These are phyloP conservation scores for Saccharomycopsis babjevae DNA, from an alignment of 805 yeast genomes.

Conservation along the genomic window DNA sequence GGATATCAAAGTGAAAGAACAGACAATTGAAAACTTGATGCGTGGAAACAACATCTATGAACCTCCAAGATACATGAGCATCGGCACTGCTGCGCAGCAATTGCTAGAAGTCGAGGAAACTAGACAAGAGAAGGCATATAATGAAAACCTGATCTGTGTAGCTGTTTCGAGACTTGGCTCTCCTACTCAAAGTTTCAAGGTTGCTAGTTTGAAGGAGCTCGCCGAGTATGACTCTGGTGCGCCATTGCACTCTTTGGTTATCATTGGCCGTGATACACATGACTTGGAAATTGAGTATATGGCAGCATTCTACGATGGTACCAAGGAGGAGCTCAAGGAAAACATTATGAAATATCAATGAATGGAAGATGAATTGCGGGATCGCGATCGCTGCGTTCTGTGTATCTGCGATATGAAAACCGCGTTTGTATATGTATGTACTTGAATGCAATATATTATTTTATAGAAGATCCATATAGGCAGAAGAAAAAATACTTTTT, in stretches of 20 bases:
- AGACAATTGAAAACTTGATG: slow-evolving; percentile 87
- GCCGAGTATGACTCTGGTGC: slow-evolving; percentile 84
- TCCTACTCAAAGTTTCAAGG: slow-evolving; percentile 69
- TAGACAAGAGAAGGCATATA: slow-evolving; percentile 69
- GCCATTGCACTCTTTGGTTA: slow-evolving; percentile 85
- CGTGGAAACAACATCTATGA: slow-evolving; percentile 87
- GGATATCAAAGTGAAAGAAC: slow-evolving; percentile 95
- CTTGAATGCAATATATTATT: no score
- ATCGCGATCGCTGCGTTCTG: no score
- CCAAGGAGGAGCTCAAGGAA: slow-evolving; percentile 32
- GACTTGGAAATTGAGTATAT: slow-evolving; percentile 85
- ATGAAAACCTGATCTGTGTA: slow-evolving; percentile 83
- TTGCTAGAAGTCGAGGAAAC: slow-evolving; percentile 77
- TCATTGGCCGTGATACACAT: slow-evolving; percentile 89
- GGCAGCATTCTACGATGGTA: slow-evolving; percentile 60
- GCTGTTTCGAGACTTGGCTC: slow-evolving; percentile 90
- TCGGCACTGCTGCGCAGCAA: slow-evolving; percentile 81
- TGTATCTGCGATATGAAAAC: no score
- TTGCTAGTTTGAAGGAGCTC: slow-evolving; percentile 73
- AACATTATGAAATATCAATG: not conserved
- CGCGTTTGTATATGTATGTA: no score
- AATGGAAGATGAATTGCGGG: no score
- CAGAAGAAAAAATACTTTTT: no score
- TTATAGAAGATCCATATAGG: no score
- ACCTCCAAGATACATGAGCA: slow-evolving; percentile 95